Evolutionary conservation across 1,139 yeast species (phyloP).

Genomic region (Saccharomyces pastorianus): DNA sequence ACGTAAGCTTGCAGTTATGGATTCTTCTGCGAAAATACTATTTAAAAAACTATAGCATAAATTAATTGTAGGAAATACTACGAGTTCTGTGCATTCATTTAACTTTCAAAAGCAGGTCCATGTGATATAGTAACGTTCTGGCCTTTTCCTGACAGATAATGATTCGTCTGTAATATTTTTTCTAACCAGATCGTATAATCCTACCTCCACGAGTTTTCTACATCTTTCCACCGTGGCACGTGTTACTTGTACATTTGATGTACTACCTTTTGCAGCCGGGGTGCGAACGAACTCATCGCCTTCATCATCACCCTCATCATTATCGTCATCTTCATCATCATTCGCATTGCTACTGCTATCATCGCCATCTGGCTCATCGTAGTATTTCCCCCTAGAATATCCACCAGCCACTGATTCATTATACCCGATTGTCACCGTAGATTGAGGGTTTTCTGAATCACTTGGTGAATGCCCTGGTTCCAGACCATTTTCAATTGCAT

Average conservation of each 20-base stretch:
- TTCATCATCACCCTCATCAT: slow-evolving; percentile 21
- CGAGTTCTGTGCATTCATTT: not conserved
- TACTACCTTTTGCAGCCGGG: slow-evolving; percentile 5
- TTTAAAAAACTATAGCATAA: not conserved
- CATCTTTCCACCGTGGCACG: slow-evolving; percentile 24
- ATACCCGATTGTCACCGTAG: not conserved
- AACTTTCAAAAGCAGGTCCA: slow-evolving; percentile 25
- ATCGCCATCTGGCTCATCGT: slow-evolving; percentile 4
- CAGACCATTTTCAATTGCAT: slow-evolving; percentile 7
- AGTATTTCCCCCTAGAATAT: not conserved
- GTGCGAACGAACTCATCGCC: slow-evolving; percentile 20
- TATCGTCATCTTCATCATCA: slow-evolving; percentile 26
- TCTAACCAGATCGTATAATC: slow-evolving; percentile 25
- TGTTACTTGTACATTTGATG: slow-evolving; percentile 8
- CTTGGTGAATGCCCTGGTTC: slow-evolving; percentile 12
- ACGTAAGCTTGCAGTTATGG: not conserved
- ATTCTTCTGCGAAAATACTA: not conserved
- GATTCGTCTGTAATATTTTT: slow-evolving; percentile 25
- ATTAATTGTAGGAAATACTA: not conserved
- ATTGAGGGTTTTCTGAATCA: slow-evolving; percentile 6
- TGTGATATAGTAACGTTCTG: slow-evolving; percentile 26
- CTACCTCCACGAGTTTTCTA: slow-evolving; percentile 23
- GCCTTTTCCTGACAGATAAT: slow-evolving; percentile 30
- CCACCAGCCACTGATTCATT: not conserved
- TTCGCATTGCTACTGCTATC: slow-evolving; percentile 2